Conservation (phyloP, 2,329 filamentous ascomycete genomes). For the Nectriaceae sp. region DNA sequence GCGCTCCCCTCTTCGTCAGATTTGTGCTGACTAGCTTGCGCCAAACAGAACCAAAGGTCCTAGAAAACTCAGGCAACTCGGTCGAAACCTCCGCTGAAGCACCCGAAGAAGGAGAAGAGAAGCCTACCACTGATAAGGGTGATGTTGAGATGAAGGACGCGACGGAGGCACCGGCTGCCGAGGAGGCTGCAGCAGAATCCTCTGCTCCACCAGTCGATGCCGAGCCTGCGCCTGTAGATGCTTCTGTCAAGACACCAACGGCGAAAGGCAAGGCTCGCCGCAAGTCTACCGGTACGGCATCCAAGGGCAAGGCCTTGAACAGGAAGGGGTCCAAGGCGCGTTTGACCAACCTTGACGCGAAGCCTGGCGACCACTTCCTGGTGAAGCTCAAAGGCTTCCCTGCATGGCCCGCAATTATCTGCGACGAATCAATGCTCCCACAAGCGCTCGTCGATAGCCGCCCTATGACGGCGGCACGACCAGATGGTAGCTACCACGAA, state of each 20-base stretch:
- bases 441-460: slow-evolving; percentile 73
- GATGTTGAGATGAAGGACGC: slow-evolving; percentile 58
- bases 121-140: slow-evolving; percentile 26
- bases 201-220: slow-evolving; percentile 26
- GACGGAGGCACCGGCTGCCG: slow-evolving; percentile 31
- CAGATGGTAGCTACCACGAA: slow-evolving; percentile 84
- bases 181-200: slow-evolving; percentile 31
- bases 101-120: slow-evolving; percentile 27
- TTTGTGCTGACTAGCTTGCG: slow-evolving; percentile 29
- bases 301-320: slow-evolving; percentile 79
- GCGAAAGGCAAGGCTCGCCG: slow-evolving; percentile 58
- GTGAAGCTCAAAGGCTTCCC: slow-evolving; percentile 94
- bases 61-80: slow-evolving; percentile 32
- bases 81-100: slow-evolving; percentile 33
- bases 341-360: slow-evolving; percentile 72
- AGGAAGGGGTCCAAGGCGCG: slow-evolving; percentile 80
- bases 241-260: slow-evolving; percentile 30
- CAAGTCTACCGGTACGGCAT: slow-evolving; percentile 71
- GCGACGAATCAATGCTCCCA: slow-evolving; percentile 93
- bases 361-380: slow-evolving; percentile 90
- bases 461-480: slow-evolving; percentile 78
- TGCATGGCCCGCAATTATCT: slow-evolving; percentile 91
- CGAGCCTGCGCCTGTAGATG: slow-evolving; percentile 27
- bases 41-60: slow-evolving; percentile 28
- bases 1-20: slow-evolving; percentile 22